Evolutionary conservation across 768 basidiomycete species (phyloP), one percentile per base, ranked within the genome.

Genomic region (Solioccasus polychromus): DNA sequence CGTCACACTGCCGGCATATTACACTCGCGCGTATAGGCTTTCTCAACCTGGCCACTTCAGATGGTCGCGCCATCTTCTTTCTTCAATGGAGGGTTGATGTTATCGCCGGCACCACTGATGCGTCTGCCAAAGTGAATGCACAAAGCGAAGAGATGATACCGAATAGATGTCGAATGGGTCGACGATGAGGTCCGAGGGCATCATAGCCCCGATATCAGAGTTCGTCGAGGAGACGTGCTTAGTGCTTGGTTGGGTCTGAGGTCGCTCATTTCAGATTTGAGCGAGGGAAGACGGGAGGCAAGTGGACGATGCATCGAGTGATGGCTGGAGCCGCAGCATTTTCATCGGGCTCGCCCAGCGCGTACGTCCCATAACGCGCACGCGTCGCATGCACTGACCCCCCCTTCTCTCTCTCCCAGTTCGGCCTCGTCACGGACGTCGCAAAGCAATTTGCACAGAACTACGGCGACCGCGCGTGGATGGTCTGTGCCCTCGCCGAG

Each of bases 291-390:
- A 60, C 91, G 3, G 95, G 95, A 15, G 95, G 95, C 5, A 99
- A 99, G 68, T 99, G 95, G 95, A 99, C 95, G 48, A 97, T 95
- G 38, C 98, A 97, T 71, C 74, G 89, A 38, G 85, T 83, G 25
- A 96, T 98, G 95, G 92, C 95, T 99, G 95, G 95, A 88, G 79
- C 63, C 75, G 85, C 55, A 93, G 92, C 64, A 96, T 98, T 93
- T 97, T 93, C 65, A 95, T 97, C 66, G 86, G 91, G 44, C 74
- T 99, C 48, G 86, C 94, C 57, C 95, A 99, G 67, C 78, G 88
- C 52, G 90, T 91, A 44, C 39, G 82, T 45, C n/a, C n/a, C n/a
- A n/a, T n/a, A n/a, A n/a, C n/a, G n/a, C n/a, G n/a, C n/a, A n/a
- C n/a, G n/a, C n/a, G n/a, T n/a, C n/a, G n/a, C n/a, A n/a, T 18